Conservation (phyloP, 2,329 filamentous ascomycete genomes). For the Alternaria brassicicola region DNA sequence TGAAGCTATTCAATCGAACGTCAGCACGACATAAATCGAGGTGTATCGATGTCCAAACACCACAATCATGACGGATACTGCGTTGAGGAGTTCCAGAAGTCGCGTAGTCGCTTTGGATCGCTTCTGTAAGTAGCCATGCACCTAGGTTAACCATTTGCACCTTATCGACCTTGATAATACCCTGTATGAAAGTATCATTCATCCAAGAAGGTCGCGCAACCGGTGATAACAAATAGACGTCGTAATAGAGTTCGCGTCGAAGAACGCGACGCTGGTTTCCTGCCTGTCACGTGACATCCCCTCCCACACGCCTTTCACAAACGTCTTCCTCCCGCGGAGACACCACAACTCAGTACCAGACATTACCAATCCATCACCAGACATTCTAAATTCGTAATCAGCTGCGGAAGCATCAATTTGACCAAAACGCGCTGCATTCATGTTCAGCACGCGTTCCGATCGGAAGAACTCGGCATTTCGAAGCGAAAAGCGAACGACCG, state of each 20-base stretch:
- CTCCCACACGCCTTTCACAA: background rate
- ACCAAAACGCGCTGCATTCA: background rate
- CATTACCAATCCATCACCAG: background rate
- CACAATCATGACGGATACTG: no score
- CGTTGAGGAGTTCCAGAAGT: no score
- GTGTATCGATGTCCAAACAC: no score
- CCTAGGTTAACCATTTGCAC: no score
- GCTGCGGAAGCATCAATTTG: background rate
- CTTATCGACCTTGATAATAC: no score
- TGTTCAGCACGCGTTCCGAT: background rate
- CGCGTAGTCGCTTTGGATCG: no score
- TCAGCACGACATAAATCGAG: no score
- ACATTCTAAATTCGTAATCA: background rate
- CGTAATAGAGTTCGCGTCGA: background rate
- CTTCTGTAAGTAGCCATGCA: no score
- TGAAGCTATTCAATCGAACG: no score
- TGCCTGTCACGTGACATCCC: background rate
- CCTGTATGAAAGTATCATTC: no score
- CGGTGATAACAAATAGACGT: no score
- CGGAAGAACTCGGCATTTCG: constrained; percentile 1
- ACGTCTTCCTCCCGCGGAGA: background rate
- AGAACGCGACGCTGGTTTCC: background rate
- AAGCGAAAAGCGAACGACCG: background rate
- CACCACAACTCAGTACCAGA: background rate
- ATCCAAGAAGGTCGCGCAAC: background rate